Conservation (phyloP, 345 rosid genomes). For the Turnera subulata region DNA sequence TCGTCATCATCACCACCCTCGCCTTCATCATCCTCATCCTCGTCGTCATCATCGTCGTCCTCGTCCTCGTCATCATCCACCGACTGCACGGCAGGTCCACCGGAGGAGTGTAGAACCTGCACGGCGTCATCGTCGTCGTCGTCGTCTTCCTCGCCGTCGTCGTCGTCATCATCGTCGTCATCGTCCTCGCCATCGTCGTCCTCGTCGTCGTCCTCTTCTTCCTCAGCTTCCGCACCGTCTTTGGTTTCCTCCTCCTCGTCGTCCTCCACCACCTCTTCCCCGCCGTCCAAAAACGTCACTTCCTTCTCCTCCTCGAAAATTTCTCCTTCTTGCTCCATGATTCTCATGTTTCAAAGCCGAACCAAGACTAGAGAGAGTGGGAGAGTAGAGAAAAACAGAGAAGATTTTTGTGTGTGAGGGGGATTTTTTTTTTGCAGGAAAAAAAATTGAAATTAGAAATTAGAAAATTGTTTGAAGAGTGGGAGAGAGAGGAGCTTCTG, state of each 20-base stretch:
- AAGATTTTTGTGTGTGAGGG: background rate
- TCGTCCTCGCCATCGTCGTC: slow-evolving; percentile 18
- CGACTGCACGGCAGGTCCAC: slow-evolving; percentile 46
- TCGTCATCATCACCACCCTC: background rate
- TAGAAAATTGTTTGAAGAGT: slow-evolving; percentile 14
- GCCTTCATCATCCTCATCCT: slow-evolving; percentile 9
- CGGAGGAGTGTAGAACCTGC: slow-evolving; percentile 51
- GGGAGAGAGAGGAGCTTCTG: slow-evolving; percentile 30
- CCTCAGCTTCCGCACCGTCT: slow-evolving; percentile 27
- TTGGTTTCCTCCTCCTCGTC: slow-evolving; percentile 13
- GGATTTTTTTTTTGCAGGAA: slow-evolving; percentile 19
- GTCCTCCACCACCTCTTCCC: slow-evolving; percentile 27
- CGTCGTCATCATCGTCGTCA: slow-evolving; percentile 31
- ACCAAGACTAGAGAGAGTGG: background rate
- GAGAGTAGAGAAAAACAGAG: background rate
- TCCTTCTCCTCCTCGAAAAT: slow-evolving; percentile 33
- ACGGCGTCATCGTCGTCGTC: slow-evolving; percentile 43
- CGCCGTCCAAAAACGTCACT: slow-evolving; percentile 22
- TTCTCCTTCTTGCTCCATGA: slow-evolving; percentile 43
- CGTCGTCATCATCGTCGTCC: slow-evolving; percentile 26
- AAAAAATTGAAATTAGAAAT: slow-evolving; percentile 8
- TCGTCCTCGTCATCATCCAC: slow-evolving; percentile 52
- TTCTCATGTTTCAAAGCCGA: slow-evolving; percentile 34
- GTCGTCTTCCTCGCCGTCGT: slow-evolving; percentile 34
- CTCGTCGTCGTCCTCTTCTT: slow-evolving; percentile 14